Conservation (phyloP, 179 eudicot genomes). For the Actinidia arguta region DNA sequence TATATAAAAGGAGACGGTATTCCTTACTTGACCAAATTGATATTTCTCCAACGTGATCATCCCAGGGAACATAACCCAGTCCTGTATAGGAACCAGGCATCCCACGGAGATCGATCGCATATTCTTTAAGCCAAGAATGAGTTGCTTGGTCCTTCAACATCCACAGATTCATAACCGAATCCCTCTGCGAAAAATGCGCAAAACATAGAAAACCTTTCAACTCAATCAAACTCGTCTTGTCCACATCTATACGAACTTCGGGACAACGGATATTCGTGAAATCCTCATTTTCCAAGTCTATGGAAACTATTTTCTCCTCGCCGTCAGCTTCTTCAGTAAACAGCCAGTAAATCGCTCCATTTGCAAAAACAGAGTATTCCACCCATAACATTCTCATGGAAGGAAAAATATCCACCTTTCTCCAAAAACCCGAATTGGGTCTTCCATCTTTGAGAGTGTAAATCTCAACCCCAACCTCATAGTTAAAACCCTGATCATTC, state of each 20-base stretch:
- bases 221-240: too few species aligned
- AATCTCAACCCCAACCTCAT: not conserved
- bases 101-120: not conserved
- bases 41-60: not conserved
- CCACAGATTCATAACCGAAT: not conserved
- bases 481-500: not conserved
- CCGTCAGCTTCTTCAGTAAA: not conserved
- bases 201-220: not conserved
- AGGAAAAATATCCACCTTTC: not conserved
- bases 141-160: not conserved
- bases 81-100: not conserved
- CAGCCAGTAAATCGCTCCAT: not conserved
- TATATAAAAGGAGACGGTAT: not conserved
- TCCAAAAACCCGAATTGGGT: not conserved
- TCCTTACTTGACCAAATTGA: not conserved
- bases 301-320: not conserved
- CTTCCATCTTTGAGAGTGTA: not conserved
- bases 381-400: not conserved
- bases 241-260: not conserved
- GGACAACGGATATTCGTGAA: not conserved
- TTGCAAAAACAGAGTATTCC: too few species aligned
- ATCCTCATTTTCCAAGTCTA: not conserved
- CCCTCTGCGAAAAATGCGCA: not conserved
- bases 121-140: not conserved
- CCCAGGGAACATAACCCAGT: not conserved